These are phyloP conservation scores for Mariannaea sp. DNA, from an alignment of 2,329 filamentous ascomycete genomes.

Conservation along the genomic window DNA sequence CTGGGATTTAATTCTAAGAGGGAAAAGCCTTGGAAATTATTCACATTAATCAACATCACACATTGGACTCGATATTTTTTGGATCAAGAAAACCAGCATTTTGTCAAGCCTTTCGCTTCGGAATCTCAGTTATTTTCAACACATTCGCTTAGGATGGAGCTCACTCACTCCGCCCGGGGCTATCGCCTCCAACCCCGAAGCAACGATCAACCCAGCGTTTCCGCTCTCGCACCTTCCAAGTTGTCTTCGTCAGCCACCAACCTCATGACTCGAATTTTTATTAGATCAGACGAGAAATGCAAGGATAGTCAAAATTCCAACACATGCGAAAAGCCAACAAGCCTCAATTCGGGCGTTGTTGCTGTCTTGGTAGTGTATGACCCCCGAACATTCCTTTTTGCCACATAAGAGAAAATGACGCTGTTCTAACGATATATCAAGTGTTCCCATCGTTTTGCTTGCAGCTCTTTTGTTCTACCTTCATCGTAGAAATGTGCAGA, in stretches of 20 bases:
- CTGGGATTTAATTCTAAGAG: slow-evolving; percentile 24
- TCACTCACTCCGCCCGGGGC: slow-evolving; percentile 24
- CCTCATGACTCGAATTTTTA: slow-evolving; percentile 28
- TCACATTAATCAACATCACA: slow-evolving; percentile 10
- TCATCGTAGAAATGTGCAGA: slow-evolving; percentile 77
- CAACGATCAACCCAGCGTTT: slow-evolving; percentile 32
- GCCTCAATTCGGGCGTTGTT: slow-evolving; percentile 64
- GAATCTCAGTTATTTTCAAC: slow-evolving; percentile 6
- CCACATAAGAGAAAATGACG: background rate
- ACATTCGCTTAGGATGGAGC: slow-evolving; percentile 26
- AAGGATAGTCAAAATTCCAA: slow-evolving; percentile 36
- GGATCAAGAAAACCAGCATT: slow-evolving; percentile 21
- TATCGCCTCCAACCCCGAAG: slow-evolving; percentile 37
- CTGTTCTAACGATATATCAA: slow-evolving; percentile 46
- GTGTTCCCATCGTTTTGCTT: slow-evolving; percentile 75
- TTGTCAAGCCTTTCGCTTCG: slow-evolving; percentile 12
- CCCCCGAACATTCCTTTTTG: slow-evolving; percentile 1
- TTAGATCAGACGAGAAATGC: slow-evolving; percentile 29
- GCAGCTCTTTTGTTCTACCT: slow-evolving; percentile 73
- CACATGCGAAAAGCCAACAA: slow-evolving; percentile 65
- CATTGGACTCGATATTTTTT: slow-evolving; percentile 3
- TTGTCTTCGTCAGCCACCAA: slow-evolving; percentile 16
- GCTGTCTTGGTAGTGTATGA: slow-evolving; percentile 73
- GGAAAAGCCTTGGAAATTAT: slow-evolving; percentile 14
- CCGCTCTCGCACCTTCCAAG: background rate